A percentile compares a stretch with the other conserved stretches of the same genome.
These are phyloP conservation scores for Quercus wislizeni DNA, from an alignment of 306 rosid genomes.

Conservation along the genomic window DNA sequence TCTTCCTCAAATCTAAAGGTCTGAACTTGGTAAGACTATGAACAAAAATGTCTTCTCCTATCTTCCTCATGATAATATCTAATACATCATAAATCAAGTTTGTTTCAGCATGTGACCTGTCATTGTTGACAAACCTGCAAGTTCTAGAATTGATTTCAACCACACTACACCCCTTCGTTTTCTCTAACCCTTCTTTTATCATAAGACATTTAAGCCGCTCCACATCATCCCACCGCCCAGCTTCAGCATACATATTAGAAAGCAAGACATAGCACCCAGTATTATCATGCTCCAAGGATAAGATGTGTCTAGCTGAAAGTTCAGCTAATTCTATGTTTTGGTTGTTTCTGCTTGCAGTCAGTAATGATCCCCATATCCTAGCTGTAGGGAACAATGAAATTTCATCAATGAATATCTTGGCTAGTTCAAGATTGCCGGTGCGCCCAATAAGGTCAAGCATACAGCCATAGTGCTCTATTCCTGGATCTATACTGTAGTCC, in stretches of 20 bases:
- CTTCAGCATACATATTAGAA: conserved; percentile 59
- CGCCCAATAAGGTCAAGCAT: conserved; percentile 59
- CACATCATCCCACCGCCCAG: conserved; percentile 49
- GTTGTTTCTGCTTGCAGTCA: conserved; percentile 49
- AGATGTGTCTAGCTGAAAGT: conserved; percentile 40
- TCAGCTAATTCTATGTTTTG: conserved; percentile 50
- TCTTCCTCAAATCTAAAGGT: conserved; percentile 32
- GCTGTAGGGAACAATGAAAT: conserved; percentile 55
- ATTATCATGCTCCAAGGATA: conserved; percentile 39
- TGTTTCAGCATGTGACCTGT: conserved; percentile 39
- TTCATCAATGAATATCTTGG: conserved; percentile 45
- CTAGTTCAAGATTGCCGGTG: conserved; percentile 40
- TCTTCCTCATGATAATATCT: conserved; percentile 30
- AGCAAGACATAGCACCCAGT: conserved; percentile 51
- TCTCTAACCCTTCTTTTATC: conserved; percentile 36
- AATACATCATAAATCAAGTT: conserved; percentile 37
- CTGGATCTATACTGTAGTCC: conserved; percentile 45
- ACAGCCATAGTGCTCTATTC: conserved; percentile 63
- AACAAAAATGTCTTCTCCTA: conserved; percentile 21
- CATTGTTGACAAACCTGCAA: conserved; percentile 36
- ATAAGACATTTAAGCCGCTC: conserved; percentile 35
- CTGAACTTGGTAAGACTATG: conserved; percentile 36
- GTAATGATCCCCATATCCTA: conserved; percentile 60
- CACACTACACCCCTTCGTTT: conserved; percentile 37
- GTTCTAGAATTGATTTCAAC: conserved; percentile 31